Percentiles rank a stretch among this genome's conserved stretches.
Evolutionary conservation across 805 yeast species (phyloP).

Genomic region (Geotrichum ghanense): DNA sequence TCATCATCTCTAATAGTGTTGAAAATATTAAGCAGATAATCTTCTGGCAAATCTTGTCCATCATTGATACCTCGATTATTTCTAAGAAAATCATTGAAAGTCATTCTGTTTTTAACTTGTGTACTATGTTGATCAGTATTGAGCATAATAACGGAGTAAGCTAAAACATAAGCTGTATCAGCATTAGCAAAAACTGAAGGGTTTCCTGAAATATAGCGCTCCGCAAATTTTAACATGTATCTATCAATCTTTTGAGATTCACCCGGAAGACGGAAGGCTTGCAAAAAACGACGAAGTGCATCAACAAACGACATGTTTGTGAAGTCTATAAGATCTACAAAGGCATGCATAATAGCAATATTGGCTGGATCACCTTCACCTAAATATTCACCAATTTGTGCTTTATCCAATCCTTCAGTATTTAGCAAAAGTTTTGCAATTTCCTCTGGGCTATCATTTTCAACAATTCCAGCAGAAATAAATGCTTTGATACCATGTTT

Average conservation of each 20-base stretch:
- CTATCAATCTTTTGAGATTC: slow-evolving; percentile 97
- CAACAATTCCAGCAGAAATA: slow-evolving; percentile 51
- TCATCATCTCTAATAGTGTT: slow-evolving; percentile 74
- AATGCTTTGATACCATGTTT: slow-evolving; percentile 63
- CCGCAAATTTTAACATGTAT: slow-evolving; percentile 94
- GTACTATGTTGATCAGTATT: slow-evolving; percentile 91
- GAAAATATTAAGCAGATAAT: slow-evolving; percentile 55
- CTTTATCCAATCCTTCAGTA: slow-evolving; percentile 67
- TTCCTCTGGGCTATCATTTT: slow-evolving; percentile 45
- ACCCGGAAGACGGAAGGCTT: slow-evolving; percentile 89
- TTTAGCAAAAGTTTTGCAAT: slow-evolving; percentile 65
- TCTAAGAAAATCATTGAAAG: slow-evolving; percentile 70
- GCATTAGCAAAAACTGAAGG: slow-evolving; percentile 84
- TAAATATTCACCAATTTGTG: slow-evolving; percentile 78
- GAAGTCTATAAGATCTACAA: slow-evolving; percentile 82
- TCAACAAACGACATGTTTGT: slow-evolving; percentile 59
- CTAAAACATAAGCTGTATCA: slow-evolving; percentile 84
- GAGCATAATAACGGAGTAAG: slow-evolving; percentile 84
- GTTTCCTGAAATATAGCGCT: slow-evolving; percentile 77
- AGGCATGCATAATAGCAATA: slow-evolving; percentile 81
- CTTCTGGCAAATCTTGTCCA: slow-evolving; percentile 71
- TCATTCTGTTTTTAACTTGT: slow-evolving; percentile 79
- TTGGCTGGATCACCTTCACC: slow-evolving; percentile 81
- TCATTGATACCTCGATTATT: slow-evolving; percentile 92
- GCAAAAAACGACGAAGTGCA: slow-evolving; percentile 75